Base-by-base conservation (phyloP, 2,329 filamentous ascomycete species). In the Colletotrichum falcatum region DNA sequence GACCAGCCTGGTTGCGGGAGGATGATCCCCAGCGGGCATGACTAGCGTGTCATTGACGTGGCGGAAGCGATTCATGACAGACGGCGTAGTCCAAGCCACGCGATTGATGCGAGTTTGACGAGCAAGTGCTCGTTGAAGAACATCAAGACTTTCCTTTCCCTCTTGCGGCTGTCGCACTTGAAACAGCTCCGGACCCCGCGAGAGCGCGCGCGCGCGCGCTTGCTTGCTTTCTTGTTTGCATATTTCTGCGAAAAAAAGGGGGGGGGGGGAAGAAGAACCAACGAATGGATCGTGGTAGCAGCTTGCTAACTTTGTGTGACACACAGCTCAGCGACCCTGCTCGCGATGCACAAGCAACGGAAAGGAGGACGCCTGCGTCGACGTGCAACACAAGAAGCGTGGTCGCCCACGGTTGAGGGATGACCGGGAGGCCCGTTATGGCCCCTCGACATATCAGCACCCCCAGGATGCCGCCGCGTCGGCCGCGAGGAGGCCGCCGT, bases 311-410 rank as follows among this genome's bases (percentile, higher is more conserved):
- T 58, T 70, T 20, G 39, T 44, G 66, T 37, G 53, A 67, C 37
- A 70, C 56, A 77, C 77, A 92, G 90, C 92, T 61, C 91, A 94
- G 79, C 87, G 93, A 66, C 93, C 93, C 35, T 96, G 93, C 78
- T 91, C 91, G 35, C 88, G 93, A 77, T 96, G 93, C 78, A 83
- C 92, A 42, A 89, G 89, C 75, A 94, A 93, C 77, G 92, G 92
- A 71, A 96, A 95, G 76, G 86, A 95, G 84, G 92, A 94, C 68
- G 87, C 90, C 9, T 96, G 93, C 77, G 85, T 94, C 75, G 93
- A 96, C 80, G 93, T 96, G 42, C 91, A 94, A 77, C 93, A 96
- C 81, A 96, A 95, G 81, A 96, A 95, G 79, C 85, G 93, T 75
- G 93, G 93, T 51, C 87, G 93, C 59, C 93, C 93, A 70, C 87